These are phyloP conservation scores for Alternaria infectoria DNA, from an alignment of 2,329 filamentous ascomycete species.

Conservation along the genomic window DNA sequence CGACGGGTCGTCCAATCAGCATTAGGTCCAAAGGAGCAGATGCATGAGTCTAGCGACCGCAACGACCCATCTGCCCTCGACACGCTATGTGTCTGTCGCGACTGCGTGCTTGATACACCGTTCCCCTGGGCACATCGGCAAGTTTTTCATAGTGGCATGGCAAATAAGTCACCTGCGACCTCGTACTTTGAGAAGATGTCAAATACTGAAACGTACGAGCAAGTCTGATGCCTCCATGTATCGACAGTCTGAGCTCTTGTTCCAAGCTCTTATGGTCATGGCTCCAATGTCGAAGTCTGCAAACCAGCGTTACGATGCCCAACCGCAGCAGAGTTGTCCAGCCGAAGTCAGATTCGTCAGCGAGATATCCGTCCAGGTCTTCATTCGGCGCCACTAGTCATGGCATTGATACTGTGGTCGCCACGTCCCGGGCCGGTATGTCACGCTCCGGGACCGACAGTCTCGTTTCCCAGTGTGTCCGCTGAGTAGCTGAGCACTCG, in stretches of 20 bases:
- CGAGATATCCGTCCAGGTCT: not conserved
- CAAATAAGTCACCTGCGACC: not conserved
- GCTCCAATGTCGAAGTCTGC: not conserved
- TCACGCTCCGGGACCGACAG: not conserved
- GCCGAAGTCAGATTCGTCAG: not conserved
- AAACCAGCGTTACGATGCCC: not conserved
- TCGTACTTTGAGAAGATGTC: not conserved
- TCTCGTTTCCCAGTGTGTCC: not conserved
- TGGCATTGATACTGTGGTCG: not conserved
- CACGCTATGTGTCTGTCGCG: not conserved
- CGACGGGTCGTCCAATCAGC: not conserved
- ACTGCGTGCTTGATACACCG: not conserved
- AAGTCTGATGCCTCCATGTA: not conserved
- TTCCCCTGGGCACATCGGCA: not conserved
- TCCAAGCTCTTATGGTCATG: not conserved
- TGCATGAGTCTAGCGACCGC: not conserved
- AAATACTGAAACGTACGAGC: too few species aligned
- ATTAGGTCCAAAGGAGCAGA: not conserved
- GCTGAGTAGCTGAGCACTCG: not conserved
- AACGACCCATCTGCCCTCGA: not conserved
- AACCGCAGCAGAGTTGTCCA: not conserved
- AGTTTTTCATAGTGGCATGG: not conserved
- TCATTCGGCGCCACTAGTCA: not conserved
- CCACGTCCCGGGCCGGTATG: not conserved
- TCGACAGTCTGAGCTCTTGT: not conserved